Conservation (phyloP, 2,329 filamentous ascomycete species). For the Aspergillus tamarii region DNA sequence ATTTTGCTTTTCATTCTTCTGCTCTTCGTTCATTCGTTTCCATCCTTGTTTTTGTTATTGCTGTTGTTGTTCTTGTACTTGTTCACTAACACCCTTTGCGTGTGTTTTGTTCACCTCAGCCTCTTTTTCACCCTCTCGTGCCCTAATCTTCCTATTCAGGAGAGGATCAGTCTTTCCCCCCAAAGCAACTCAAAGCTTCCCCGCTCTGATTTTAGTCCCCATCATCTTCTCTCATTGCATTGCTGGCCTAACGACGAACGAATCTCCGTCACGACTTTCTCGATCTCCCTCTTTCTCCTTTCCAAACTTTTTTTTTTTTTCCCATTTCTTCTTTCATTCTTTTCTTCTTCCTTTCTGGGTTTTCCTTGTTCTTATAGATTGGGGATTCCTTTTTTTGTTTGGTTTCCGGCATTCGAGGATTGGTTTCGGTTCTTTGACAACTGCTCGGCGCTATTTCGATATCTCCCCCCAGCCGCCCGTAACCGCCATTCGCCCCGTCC, state of each 20-base stretch:
- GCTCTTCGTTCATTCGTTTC: background rate
- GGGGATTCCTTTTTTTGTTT: background rate
- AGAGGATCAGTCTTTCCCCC: constrained; percentile 12
- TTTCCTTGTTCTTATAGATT: background rate
- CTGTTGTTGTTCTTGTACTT: background rate
- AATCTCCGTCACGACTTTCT: background rate
- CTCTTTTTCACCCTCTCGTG: background rate
- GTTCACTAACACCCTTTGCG: background rate
- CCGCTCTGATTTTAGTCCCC: constrained; percentile 10
- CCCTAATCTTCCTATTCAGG: constrained; percentile 14
- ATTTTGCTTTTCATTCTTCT: background rate
- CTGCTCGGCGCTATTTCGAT: constrained; percentile 11
- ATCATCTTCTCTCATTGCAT: constrained; percentile 4
- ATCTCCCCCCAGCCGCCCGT: constrained; percentile 6
- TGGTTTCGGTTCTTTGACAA: background rate
- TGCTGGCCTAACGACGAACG: constrained; percentile 6
- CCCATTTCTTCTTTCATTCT: background rate
- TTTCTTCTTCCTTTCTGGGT: background rate
- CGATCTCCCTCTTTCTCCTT: background rate
- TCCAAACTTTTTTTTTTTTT: background rate
- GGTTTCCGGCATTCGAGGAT: constrained; percentile 3
- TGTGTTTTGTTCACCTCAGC: background rate
- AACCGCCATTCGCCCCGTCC: constrained; percentile 22
- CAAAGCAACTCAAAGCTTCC: constrained; percentile 16
- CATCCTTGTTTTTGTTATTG: background rate